These are phyloP conservation scores for Saturnispora galanensis DNA, from an alignment of 805 yeast genomes.

Conservation along the genomic window DNA sequence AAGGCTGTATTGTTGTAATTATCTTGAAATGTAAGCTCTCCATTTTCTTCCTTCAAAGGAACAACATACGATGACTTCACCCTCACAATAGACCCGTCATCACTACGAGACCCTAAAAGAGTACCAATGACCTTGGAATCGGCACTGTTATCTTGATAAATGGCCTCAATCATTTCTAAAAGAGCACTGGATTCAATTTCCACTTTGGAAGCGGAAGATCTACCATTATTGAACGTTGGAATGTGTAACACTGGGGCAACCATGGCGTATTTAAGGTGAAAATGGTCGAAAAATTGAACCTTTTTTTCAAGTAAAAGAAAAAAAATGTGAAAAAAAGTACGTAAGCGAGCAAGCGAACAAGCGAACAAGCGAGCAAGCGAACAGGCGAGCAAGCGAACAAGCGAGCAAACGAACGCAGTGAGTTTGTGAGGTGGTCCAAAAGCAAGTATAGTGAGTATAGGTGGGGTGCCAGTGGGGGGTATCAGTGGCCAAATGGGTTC, in stretches of 20 bases:
- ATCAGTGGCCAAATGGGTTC: too few species aligned
- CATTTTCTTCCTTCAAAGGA: conserved; percentile 68
- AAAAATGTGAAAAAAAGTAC: background rate
- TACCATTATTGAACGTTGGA: conserved; percentile 20
- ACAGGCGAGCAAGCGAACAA: too few species aligned
- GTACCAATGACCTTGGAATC: conserved; percentile 66
- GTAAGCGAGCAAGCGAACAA: background rate
- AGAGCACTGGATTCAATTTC: conserved; percentile 60
- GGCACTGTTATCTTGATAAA: conserved; percentile 46
- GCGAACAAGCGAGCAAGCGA: too few species aligned
- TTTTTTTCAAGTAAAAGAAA: background rate
- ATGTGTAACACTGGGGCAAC: conserved; percentile 25
- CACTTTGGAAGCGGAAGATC: conserved; percentile 39
- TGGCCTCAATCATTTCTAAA: conserved; percentile 66
- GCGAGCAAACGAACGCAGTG: too few species aligned
- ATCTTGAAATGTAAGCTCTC: conserved; percentile 68
- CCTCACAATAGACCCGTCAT: conserved; percentile 69
- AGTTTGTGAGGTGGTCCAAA: too few species aligned
- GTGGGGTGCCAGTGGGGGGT: too few species aligned
- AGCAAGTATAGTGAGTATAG: too few species aligned
- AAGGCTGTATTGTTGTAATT: conserved; percentile 62
- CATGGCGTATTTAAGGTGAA: conserved; percentile 3
- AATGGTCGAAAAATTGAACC: background rate
- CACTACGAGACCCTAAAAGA: conserved; percentile 69
- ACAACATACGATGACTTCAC: conserved; percentile 71